A percentile compares a stretch with the other conserved stretches of the same genome.
Evolutionary conservation across 768 basidiomycete species (phyloP).

Genomic region (Russula sp.): DNA sequence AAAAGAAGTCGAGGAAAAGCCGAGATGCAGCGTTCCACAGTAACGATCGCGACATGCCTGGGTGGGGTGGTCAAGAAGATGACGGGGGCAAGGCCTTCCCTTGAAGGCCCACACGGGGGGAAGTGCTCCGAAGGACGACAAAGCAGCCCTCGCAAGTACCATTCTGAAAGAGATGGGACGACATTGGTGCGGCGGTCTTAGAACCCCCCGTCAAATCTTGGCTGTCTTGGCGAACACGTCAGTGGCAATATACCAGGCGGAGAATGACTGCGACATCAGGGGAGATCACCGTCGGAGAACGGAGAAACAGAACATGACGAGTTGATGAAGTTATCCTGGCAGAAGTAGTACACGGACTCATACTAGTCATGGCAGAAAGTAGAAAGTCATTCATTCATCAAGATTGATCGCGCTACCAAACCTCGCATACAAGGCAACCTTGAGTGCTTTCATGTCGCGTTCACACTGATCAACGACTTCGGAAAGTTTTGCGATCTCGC

Average conservation of each 20-base stretch:
- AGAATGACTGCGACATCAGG: not conserved
- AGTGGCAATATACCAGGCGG: not conserved
- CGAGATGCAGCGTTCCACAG: not conserved
- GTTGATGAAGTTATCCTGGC: not conserved
- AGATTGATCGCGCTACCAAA: slow-evolving; percentile 93
- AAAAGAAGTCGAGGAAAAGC: not conserved
- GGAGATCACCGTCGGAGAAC: not conserved
- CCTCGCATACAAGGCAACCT: slow-evolving; percentile 77
- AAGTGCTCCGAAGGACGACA: not conserved
- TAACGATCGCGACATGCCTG: not conserved
- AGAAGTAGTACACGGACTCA: not conserved
- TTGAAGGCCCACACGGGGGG: not conserved
- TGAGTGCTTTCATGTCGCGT: slow-evolving; percentile 72
- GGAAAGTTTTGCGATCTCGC: slow-evolving; percentile 47
- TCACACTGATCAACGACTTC: slow-evolving; percentile 59
- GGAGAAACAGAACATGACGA: not conserved
- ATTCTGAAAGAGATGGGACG: not conserved
- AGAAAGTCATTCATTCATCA: slow-evolving; percentile 49
- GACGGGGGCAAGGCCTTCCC: not conserved
- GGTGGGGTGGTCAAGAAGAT: not conserved
- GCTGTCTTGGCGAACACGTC: not conserved
- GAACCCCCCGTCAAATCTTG: not conserved
- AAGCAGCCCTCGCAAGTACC: not conserved
- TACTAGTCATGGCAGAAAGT: not conserved
- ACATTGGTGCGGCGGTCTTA: not conserved